Percentiles rank a stretch among this genome's conserved stretches.
phyloP scores from a whole-genome alignment of 192 early-diverging fungal species.

The Backusella morwellensis region DNA sequence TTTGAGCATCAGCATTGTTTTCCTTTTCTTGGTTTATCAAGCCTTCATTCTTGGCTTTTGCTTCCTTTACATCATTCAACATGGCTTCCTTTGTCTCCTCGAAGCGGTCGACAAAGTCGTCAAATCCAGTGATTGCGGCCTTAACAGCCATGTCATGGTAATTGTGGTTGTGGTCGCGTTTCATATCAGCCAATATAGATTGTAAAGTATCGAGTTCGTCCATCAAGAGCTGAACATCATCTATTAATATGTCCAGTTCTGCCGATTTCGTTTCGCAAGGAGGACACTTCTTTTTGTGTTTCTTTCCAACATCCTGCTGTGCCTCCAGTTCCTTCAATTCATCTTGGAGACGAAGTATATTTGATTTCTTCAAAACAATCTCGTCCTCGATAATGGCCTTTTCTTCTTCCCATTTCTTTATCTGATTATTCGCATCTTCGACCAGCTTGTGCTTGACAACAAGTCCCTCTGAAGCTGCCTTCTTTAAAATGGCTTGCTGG shows the following conservation, averaged over 20 bases:
- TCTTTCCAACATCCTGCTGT: constrained; percentile 21
- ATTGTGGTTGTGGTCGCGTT: constrained; percentile 67
- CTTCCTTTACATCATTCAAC: constrained; percentile 23
- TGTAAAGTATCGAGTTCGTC: constrained; percentile 37
- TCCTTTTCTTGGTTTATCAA: not conserved
- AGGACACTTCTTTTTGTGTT: constrained; percentile 18
- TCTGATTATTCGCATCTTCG: constrained; percentile 13
- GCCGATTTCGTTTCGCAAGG: constrained; percentile 17
- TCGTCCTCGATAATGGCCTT: constrained; percentile 24
- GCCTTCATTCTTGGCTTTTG: not conserved
- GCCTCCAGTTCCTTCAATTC: constrained; percentile 4
- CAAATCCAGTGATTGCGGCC: constrained; percentile 55
- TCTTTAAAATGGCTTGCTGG: constrained; percentile 29
- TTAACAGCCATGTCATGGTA: constrained; percentile 72
- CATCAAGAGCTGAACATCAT: constrained; percentile 26
- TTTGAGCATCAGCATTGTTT: not conserved
- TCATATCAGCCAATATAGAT: constrained; percentile 46
- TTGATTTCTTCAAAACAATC: constrained; percentile 30
- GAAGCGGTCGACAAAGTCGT: constrained; percentile 51
- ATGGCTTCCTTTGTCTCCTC: constrained; percentile 34
- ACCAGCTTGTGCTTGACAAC: constrained; percentile 20
- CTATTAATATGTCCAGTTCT: constrained; percentile 12
- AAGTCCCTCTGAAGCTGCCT: constrained; percentile 8
- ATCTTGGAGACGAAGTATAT: not conserved
- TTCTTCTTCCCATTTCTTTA: constrained; percentile 12